Conservation (phyloP, 1,284 basidiomycete species). For the Leccinum solheimii region DNA sequence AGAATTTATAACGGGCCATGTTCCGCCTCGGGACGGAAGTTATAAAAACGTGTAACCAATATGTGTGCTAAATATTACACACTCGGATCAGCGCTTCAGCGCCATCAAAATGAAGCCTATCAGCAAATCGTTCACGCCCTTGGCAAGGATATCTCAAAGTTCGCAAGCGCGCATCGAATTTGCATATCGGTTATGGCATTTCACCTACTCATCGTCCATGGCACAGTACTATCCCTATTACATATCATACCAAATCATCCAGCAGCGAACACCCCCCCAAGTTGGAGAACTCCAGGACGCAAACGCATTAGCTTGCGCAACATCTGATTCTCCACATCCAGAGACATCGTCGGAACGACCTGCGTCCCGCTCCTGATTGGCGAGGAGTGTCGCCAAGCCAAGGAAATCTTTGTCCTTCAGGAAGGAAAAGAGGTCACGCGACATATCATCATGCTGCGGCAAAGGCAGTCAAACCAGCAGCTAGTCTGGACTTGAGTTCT, state of each 20-base stretch:
- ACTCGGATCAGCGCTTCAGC: conserved; percentile 7
- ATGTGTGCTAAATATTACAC: background rate
- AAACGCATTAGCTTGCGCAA: conserved; percentile 11
- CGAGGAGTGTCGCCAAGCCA: background rate
- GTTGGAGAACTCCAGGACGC: conserved; percentile 8
- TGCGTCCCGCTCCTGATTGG: background rate
- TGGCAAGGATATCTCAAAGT: background rate
- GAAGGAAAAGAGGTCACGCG: conserved; percentile 1
- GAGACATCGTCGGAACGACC: conserved; percentile 11
- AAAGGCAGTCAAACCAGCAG: conserved; percentile 1
- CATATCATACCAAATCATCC: conserved; percentile 25
- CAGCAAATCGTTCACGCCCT: background rate
- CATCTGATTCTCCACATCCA: conserved; percentile 19
- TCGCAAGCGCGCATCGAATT: background rate
- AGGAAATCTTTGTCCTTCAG: conserved; percentile 4
- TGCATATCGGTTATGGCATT: background rate
- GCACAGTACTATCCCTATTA: conserved; percentile 13
- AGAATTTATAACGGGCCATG: background rate
- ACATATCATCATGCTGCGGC: conserved; percentile 18
- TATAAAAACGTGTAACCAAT: background rate
- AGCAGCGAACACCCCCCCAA: background rate
- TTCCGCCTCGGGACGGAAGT: conserved; percentile 4
- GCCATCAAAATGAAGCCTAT: background rate
- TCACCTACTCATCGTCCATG: conserved; percentile 10
- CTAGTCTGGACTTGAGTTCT: conserved; percentile 19